phyloP scores from a whole-genome alignment of 176 grass and related monocot species.

The Dendrocalamus sinicus region DNA sequence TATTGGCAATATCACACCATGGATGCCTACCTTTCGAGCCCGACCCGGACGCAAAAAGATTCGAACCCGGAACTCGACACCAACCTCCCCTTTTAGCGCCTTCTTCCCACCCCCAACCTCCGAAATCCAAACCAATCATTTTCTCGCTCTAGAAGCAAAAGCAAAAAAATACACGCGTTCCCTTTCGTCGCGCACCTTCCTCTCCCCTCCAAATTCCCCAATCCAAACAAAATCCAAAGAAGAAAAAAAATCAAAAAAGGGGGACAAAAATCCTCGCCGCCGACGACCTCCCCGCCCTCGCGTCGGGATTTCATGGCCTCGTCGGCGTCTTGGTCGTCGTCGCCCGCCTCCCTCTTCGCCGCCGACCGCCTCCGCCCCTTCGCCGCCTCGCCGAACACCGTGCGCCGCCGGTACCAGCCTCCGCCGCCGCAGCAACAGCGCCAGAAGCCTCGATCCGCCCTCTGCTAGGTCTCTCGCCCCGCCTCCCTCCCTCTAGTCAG shows the following conservation, averaged over 20 bases:
- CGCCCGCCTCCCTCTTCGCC: neutral
- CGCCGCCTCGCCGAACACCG: conserved; percentile 26
- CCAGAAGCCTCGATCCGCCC: neutral
- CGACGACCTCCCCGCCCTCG: conserved; percentile 22
- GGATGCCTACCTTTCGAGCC: too few relatives aligned
- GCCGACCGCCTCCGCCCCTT: conserved; percentile 12
- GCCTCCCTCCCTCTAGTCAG: neutral
- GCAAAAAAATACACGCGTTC: neutral
- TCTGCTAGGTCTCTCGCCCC: conserved; percentile 2
- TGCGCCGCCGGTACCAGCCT: neutral
- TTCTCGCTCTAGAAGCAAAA: neutral
- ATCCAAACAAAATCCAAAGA: neutral
- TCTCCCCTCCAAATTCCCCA: conserved; percentile 1
- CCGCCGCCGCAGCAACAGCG: neutral
- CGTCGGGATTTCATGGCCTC: conserved; percentile 9
- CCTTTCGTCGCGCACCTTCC: neutral
- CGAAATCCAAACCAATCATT: neutral
- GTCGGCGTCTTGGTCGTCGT: neutral
- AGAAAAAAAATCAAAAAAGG: neutral
- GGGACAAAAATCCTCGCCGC: neutral
- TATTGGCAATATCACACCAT: too few relatives aligned
- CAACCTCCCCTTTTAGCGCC: neutral
- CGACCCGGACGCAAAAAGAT: too few relatives aligned
- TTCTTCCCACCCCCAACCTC: neutral
- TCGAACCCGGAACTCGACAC: neutral